These are phyloP conservation scores for Pseudozyma thailandica DNA, from an alignment of 1,284 basidiomycete genomes.

Conservation along the genomic window DNA sequence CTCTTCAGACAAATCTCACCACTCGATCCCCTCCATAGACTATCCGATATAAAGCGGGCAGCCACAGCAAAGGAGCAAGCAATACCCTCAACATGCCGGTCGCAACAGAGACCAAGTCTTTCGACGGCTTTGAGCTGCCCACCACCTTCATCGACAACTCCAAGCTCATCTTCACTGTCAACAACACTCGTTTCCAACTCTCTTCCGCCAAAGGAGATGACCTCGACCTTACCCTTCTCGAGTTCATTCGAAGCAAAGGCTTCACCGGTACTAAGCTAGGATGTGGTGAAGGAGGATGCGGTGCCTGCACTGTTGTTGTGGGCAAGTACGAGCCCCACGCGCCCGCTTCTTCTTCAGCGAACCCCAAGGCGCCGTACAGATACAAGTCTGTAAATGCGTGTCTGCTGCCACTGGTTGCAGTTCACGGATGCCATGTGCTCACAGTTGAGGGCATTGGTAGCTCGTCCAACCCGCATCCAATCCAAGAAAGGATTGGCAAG, in stretches of 20 bases:
- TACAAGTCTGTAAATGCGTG: constrained; percentile 69
- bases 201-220: constrained; percentile 40
- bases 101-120: constrained; percentile 11
- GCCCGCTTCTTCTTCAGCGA: constrained; percentile 5
- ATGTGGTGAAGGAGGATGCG: constrained; percentile 68
- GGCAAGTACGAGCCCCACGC: constrained; percentile 33
- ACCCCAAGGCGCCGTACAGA: constrained; percentile 44
- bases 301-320: constrained; percentile 68
- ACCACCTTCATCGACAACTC: constrained; percentile 23
- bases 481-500: constrained; percentile 67
- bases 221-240: constrained; percentile 62
- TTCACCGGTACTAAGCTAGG: constrained; percentile 69
- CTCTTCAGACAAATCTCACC: too few species aligned
- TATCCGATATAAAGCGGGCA: too few species aligned
- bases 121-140: constrained; percentile 47
- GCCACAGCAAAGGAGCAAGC: too few species aligned
- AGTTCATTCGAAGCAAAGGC: constrained; percentile 66
- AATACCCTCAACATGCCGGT: constrained; percentile 28
- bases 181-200: constrained; percentile 47
- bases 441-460: constrained; percentile 68
- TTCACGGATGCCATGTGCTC: constrained; percentile 68
- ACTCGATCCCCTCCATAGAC: too few species aligned
- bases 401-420: constrained; percentile 65
- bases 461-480: constrained; percentile 66
- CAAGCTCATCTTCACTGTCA: constrained; percentile 51